Base-by-base conservation (phyloP, 805 yeast genomes). In the Nakazawaea ambrosiae region DNA sequence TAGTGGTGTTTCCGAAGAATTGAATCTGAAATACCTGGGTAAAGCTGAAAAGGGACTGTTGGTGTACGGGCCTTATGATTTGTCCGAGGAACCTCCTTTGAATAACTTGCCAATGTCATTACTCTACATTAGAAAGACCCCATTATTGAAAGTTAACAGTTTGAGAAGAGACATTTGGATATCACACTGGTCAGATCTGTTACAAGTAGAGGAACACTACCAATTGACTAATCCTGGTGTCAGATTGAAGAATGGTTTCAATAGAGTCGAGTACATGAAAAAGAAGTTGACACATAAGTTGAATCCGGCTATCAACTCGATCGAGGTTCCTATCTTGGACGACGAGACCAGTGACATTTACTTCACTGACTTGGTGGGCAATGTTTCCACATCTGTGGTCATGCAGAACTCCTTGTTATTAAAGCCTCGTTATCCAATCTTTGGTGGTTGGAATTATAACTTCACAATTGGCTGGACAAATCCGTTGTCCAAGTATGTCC, bases 371-470 rank as follows among this genome's bases (percentile, higher is more conserved):
- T 73, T 82, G 47, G 96, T 90, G 20, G 98, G 98, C 26, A 85
- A 86, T 60, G 96, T 90, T 11, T 80, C 96, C 5, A 84, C 97
- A 3, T 81, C 82, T 34, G 64, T 65, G 44, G 43, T 62, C 19
- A 53, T 61, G 4, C 59, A 60, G 29, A 58, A 69, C 30, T 60
- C 62, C 43, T 61, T 86, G 33, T 63, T 79, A 25, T 57, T 92
- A 46, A 75, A 72, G 51, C 97, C 97, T 40, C 73, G 98, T 57
- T 92, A 68, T 66, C 98, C 98, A n/a, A 57, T 92, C 5, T 84
- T 86, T 60, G 98, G 98, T 34, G 94, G 89, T 30, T 92, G 98
- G 98, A 72, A 79, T 51, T 90, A 87, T 61, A 87, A 90, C 61
- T 92, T 86, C 68, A 92, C 97, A 17, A 60, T 90, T 48, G 97